phyloP scores from a whole-genome alignment of 768 basidiomycete species.

The Galerina marginata region DNA sequence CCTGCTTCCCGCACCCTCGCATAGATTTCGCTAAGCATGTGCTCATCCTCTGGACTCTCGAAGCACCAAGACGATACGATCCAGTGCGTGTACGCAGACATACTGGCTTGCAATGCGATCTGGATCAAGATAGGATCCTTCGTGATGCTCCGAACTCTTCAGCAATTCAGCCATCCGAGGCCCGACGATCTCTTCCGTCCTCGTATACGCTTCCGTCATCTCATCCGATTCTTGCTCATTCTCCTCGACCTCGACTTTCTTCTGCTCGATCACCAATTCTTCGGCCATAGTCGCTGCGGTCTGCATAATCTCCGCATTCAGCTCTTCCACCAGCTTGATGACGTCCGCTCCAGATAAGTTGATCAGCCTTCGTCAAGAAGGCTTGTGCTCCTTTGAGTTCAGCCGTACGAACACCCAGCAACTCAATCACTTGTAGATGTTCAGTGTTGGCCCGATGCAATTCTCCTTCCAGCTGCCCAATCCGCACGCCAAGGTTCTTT shows the following conservation, averaged over 20 bases:
- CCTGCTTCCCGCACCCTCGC: constrained; percentile 48
- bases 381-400: constrained; percentile 57
- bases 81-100: constrained; percentile 55
- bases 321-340: constrained; percentile 45
- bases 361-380: constrained; percentile 52
- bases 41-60: constrained; percentile 52
- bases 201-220: constrained; percentile 29
- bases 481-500: constrained; percentile 22
- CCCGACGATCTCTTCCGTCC: constrained; percentile 39
- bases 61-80: constrained; percentile 57
- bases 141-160: constrained; percentile 40
- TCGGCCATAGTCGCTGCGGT: constrained; percentile 56
- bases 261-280: constrained; percentile 35
- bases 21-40: constrained; percentile 47
- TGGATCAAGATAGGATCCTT: constrained; percentile 49
- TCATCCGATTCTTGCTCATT: constrained; percentile 31
- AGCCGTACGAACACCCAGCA: constrained; percentile 46
- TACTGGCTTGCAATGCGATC: constrained; percentile 49
- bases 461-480: constrained; percentile 24
- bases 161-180: constrained; percentile 45
- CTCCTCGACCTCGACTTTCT: constrained; percentile 19
- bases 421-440: constrained; percentile 27
- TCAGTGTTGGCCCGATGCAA: constrained; percentile 23
- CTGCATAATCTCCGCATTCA: constrained; percentile 59
- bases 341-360: constrained; percentile 56